Evolutionary conservation across 208 protist genomes (phyloP).

Genomic region (Polymyxa betae): DNA sequence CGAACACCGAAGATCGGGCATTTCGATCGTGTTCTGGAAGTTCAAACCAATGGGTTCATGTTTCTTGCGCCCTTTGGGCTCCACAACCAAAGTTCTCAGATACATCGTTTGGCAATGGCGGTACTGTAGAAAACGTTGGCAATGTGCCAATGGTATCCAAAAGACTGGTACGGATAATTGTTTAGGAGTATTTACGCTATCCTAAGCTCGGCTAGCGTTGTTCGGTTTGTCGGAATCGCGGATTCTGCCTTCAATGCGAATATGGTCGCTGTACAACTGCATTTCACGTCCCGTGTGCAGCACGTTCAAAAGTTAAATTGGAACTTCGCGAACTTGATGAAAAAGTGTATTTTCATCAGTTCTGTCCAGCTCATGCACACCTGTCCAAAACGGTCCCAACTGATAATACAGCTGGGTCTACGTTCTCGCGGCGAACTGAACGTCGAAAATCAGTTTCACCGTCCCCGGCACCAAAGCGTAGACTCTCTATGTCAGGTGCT

Average conservation of each 20-base stretch:
- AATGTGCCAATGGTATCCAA: background rate
- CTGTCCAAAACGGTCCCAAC: background rate
- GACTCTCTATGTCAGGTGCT: background rate
- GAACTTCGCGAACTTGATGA: background rate
- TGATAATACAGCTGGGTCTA: background rate
- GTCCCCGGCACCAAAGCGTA: background rate
- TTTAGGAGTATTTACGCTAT: background rate
- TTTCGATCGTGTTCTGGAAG: background rate
- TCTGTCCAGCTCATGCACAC: background rate
- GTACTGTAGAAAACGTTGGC: background rate
- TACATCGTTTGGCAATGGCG: background rate
- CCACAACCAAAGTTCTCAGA: constrained; percentile 29
- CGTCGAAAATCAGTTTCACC: background rate
- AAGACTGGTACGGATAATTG: background rate
- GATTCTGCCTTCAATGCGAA: constrained; percentile 51
- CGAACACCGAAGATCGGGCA: background rate
- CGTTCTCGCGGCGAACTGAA: background rate
- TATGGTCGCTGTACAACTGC: constrained; percentile 33
- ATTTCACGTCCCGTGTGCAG: constrained; percentile 44
- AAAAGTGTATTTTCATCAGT: constrained; percentile 23
- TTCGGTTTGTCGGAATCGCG: background rate
- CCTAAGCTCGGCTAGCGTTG: background rate
- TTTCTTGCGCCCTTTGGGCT: constrained; percentile 34
- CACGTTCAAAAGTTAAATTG: background rate
- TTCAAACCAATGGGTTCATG: constrained; percentile 32